Percentiles rank a stretch among this genome's conserved stretches.
Evolutionary conservation across 805 yeast species (phyloP).

Genomic region (Pichia thaimueangensis): DNA sequence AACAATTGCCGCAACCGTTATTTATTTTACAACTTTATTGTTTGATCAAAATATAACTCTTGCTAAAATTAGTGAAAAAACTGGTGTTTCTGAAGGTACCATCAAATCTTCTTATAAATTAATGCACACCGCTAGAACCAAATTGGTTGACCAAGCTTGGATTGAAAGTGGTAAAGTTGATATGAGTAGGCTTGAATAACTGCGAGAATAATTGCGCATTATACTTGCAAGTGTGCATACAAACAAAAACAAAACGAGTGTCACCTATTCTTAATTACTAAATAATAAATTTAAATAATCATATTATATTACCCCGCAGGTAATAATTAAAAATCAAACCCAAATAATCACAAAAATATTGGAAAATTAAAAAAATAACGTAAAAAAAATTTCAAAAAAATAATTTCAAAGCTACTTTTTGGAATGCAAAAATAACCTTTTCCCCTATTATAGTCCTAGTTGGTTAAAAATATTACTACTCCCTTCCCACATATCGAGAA

Average conservation of each 20-base stretch:
- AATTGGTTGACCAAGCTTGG: conserved; percentile 75
- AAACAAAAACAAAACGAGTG: neutral
- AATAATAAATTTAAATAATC: neutral
- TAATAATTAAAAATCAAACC: no score
- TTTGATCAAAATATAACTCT: conserved; percentile 75
- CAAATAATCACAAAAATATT: no score
- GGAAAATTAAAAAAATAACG: no score
- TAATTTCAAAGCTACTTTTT: no score
- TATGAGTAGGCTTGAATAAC: conserved; percentile 20
- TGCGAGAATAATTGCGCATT: no score
- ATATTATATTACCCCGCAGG: no score
- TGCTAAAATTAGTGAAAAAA: conserved; percentile 76
- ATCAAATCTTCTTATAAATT: conserved; percentile 87
- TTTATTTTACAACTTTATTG: conserved; percentile 88
- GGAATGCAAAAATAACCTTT: no score
- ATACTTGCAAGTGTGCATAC: neutral
- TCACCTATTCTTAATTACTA: no score
- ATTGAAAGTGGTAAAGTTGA: conserved; percentile 58
- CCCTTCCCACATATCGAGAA: no score
- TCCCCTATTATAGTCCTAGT: no score
- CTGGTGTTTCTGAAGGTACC: conserved; percentile 97
- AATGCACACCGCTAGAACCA: conserved; percentile 64
- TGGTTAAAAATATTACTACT: no score
- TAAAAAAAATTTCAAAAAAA: no score
- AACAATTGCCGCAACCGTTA: conserved; percentile 95